Conservation (phyloP, 106 monocot species). For the Alisma plantagoaquatica region DNA sequence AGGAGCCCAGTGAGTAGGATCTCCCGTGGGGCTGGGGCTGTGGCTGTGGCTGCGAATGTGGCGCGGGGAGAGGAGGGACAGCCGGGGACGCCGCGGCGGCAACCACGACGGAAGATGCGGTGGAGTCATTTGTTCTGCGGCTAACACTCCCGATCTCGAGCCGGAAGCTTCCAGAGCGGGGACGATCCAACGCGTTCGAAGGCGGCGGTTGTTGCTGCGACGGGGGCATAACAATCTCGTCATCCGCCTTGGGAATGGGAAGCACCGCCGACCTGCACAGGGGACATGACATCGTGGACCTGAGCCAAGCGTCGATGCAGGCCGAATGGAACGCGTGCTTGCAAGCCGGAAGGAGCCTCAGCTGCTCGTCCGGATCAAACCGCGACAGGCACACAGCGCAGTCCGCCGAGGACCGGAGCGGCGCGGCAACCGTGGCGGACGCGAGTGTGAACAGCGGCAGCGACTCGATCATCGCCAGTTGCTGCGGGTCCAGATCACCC, state of each 20-base stretch:
- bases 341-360: constrained; percentile 93
- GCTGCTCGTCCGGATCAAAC: constrained; percentile 56
- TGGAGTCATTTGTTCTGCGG: constrained; percentile 18
- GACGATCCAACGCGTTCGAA: not conserved
- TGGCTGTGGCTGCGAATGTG: too few relatives aligned
- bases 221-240: too few relatives aligned
- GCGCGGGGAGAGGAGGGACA: too few relatives aligned
- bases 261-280: constrained; percentile 69
- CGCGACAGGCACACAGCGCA: constrained; percentile 91
- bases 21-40: too few relatives aligned
- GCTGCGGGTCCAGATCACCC: constrained; percentile 9
- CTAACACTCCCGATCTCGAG: constrained; percentile 78
- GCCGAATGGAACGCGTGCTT: constrained; percentile 84
- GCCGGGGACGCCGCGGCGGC: constrained; percentile 4
- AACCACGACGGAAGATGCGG: not conserved
- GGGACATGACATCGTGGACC: constrained; percentile 71
- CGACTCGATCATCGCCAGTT: constrained; percentile 38
- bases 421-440: constrained; percentile 32
- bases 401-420: constrained; percentile 42
- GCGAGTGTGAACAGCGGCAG: constrained; percentile 73
- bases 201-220: constrained; percentile 7
- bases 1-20: constrained; percentile 67
- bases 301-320: constrained; percentile 95
- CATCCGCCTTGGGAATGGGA: too few relatives aligned
- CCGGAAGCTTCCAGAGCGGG: constrained; percentile 40